phyloP scores from a whole-genome alignment of 2,329 filamentous ascomycete genomes.

The Lecanoromycetidae sp. region DNA sequence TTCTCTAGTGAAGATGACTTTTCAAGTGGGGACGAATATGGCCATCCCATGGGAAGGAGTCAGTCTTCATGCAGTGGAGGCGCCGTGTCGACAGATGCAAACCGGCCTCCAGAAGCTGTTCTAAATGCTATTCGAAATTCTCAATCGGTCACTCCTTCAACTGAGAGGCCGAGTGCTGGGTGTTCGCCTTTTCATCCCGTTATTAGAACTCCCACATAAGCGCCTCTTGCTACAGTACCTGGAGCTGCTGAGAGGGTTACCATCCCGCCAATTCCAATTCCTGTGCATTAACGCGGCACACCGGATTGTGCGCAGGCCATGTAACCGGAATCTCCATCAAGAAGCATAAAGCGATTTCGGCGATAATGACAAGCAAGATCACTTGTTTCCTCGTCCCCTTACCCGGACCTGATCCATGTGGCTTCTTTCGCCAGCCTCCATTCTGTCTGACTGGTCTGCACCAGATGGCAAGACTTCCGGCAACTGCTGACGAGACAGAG shows the following conservation, averaged over 20 bases:
- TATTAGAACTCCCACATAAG: neutral
- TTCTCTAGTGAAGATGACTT: conserved; percentile 31
- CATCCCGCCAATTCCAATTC: too few relatives aligned
- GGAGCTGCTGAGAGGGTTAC: neutral
- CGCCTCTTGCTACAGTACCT: neutral
- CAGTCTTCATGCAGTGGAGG: neutral
- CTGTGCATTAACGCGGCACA: too few relatives aligned
- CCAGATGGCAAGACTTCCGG: too few relatives aligned
- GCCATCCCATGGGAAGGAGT: neutral
- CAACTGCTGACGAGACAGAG: too few relatives aligned
- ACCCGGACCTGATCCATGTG: too few relatives aligned
- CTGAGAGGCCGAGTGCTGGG: neutral
- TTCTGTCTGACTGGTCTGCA: too few relatives aligned
- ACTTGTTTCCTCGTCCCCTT: too few relatives aligned
- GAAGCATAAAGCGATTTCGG: too few relatives aligned
- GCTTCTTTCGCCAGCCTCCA: too few relatives aligned
- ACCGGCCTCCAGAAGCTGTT: conserved; percentile 11
- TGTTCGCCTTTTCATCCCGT: neutral
- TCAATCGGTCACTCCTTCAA: conserved; percentile 1
- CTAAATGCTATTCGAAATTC: conserved; percentile 9
- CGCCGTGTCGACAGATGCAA: neutral
- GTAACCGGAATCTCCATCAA: too few relatives aligned
- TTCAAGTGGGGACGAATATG: neutral
- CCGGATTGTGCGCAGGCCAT: too few relatives aligned
- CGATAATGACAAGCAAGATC: too few relatives aligned